phyloP scores from a whole-genome alignment of 495 filamentous ascomycete genomes.

The Penicillium manginii region DNA sequence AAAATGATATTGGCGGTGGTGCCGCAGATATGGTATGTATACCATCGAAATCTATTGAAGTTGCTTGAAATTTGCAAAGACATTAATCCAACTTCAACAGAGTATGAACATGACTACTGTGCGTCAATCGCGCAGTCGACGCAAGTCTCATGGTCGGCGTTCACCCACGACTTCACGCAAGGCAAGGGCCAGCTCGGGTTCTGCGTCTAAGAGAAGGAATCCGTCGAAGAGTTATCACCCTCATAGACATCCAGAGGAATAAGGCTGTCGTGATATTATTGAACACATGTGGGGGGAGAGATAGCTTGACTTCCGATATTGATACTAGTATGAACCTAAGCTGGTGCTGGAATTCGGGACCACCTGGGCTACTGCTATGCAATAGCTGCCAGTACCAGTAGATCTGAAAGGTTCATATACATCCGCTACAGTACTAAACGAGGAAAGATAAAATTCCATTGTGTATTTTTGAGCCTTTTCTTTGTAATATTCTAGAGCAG shows the following conservation, averaged over 20 bases:
- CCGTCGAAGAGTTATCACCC: conserved; percentile 10
- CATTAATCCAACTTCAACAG: not conserved
- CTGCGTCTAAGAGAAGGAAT: conserved; percentile 19
- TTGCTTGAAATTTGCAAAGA: not conserved
- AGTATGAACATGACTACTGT: conserved; percentile 1
- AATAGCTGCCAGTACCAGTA: too few relatives aligned
- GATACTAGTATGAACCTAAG: too few relatives aligned
- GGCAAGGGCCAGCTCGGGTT: conserved; percentile 20
- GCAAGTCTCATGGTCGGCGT: conserved; percentile 12
- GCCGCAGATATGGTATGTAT: conserved; percentile 2
- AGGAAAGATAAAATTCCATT: not conserved
- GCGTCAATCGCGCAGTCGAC: conserved; percentile 4
- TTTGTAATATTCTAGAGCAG: not conserved
- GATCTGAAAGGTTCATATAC: too few relatives aligned
- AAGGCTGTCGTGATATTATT: not conserved
- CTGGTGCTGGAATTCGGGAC: too few relatives aligned
- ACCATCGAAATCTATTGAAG: too few relatives aligned
- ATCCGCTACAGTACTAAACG: too few relatives aligned
- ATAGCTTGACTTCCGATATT: not conserved
- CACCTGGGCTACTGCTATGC: too few relatives aligned
- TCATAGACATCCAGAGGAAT: conserved; percentile 9
- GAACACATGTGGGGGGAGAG: too few relatives aligned
- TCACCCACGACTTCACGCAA: conserved; percentile 23
- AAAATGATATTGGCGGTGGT: not conserved
- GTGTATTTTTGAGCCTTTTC: not conserved